phyloP scores from a whole-genome alignment of 2,329 filamentous ascomycete species.

The Verticillium nonalfalfae region DNA sequence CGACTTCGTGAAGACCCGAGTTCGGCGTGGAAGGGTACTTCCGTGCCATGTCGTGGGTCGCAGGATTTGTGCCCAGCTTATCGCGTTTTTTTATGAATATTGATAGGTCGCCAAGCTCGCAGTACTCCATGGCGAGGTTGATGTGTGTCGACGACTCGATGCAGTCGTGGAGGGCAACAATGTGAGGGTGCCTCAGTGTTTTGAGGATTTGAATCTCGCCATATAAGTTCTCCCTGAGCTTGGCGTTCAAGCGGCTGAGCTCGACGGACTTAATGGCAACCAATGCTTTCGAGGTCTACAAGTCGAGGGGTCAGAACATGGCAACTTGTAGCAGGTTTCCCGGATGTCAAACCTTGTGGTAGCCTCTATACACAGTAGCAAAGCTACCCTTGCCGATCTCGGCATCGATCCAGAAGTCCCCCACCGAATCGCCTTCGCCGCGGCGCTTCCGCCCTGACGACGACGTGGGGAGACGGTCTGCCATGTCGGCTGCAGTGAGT shows the following conservation, averaged over 20 bases:
- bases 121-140: slow-evolving; percentile 98
- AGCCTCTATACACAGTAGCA: slow-evolving; percentile 86
- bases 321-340: slow-evolving; percentile 4
- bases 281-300: slow-evolving; percentile 68
- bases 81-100: slow-evolving; percentile 94
- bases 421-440: slow-evolving; percentile 38
- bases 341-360: slow-evolving; percentile 63
- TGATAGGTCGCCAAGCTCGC: slow-evolving; percentile 88
- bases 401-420: slow-evolving; percentile 74
- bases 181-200: slow-evolving; percentile 89
- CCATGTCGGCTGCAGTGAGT: slow-evolving; percentile 26
- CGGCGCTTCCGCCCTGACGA: slow-evolving; percentile 26
- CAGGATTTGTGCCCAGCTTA: slow-evolving; percentile 69
- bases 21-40: slow-evolving; percentile 83
- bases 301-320: neutral
- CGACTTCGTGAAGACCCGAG: slow-evolving; percentile 92
- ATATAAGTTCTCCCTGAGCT: slow-evolving; percentile 92
- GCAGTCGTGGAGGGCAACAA: slow-evolving; percentile 93
- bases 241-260: slow-evolving; percentile 83
- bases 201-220: slow-evolving; percentile 95
- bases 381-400: slow-evolving; percentile 98
- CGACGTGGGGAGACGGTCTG: slow-evolving; percentile 28
- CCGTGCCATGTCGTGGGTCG: slow-evolving; percentile 82
- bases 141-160: slow-evolving; percentile 82
- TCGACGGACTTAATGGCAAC: slow-evolving; percentile 98